A percentile compares a stretch with the other conserved stretches of the same genome.
Conservation (phyloP, 2,329 filamentous ascomycete species). For the Emmonsia crescens region DNA sequence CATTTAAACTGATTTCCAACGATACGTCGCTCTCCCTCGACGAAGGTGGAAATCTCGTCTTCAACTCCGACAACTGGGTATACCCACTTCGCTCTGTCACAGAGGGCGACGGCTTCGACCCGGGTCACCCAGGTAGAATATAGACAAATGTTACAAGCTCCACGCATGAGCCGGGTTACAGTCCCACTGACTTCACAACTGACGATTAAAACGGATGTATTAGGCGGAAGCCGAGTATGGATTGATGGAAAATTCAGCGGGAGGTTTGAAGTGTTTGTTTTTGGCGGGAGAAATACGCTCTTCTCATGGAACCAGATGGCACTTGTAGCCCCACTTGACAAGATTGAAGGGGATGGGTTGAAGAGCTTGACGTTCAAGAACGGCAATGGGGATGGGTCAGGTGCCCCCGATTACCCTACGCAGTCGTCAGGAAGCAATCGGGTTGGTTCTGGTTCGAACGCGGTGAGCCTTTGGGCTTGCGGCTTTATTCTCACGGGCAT, state of each 20-base stretch:
- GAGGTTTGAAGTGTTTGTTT: slow-evolving; percentile 46
- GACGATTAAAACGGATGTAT: slow-evolving; percentile 35
- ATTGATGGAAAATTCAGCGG: slow-evolving; percentile 37
- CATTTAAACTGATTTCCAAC: slow-evolving; percentile 36
- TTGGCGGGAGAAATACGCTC: slow-evolving; percentile 40
- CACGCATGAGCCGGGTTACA: slow-evolving; percentile 31
- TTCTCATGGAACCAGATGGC: slow-evolving; percentile 50
- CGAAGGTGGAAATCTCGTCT: slow-evolving; percentile 28
- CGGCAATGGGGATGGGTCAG: background rate
- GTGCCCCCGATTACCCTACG: background rate
- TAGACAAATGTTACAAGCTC: slow-evolving; percentile 41
- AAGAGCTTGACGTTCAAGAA: background rate
- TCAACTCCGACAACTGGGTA: slow-evolving; percentile 34
- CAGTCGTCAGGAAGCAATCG: background rate
- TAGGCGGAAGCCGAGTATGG: slow-evolving; percentile 42
- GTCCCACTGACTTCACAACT: slow-evolving; percentile 27
- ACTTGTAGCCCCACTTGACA: slow-evolving; percentile 41
- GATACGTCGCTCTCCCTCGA: slow-evolving; percentile 35
- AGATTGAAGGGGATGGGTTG: slow-evolving; percentile 16
- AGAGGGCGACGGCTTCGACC: slow-evolving; percentile 36
- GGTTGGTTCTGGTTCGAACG: background rate
- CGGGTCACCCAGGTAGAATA: slow-evolving; percentile 40
- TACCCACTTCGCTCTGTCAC: slow-evolving; percentile 42
- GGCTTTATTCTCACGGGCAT: background rate
- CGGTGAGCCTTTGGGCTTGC: background rate